Conservation (phyloP, 192 early-diverging fungal genomes). For the Mortierella antarctica region DNA sequence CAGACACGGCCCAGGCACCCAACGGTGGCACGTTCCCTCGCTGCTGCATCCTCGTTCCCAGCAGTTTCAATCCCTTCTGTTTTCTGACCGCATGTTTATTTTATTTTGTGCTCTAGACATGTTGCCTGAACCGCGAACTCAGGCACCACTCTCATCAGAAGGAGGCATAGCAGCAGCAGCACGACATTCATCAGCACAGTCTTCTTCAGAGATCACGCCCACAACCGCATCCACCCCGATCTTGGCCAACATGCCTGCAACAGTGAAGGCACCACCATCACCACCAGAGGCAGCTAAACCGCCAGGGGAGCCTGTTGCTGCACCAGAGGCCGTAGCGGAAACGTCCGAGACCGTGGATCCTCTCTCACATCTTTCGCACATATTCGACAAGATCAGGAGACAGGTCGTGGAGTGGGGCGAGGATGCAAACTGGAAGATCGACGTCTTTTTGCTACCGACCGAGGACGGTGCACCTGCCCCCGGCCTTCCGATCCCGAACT, state of each 20-base stretch:
- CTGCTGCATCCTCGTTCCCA: too few species aligned
- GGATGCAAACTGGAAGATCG: conserved; percentile 53
- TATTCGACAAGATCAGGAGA: conserved; percentile 50
- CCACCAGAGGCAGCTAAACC: background rate
- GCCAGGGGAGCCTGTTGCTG: background rate
- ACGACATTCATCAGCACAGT: background rate
- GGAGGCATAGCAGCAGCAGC: background rate
- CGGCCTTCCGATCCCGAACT: background rate
- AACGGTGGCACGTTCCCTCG: too few species aligned
- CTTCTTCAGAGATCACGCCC: background rate
- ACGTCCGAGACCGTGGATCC: conserved; percentile 32
- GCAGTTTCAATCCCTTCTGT: too few species aligned
- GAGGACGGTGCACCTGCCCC: conserved; percentile 16
- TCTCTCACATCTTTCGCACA: conserved; percentile 37
- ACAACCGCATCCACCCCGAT: background rate
- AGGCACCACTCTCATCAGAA: background rate
- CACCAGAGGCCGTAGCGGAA: conserved; percentile 2
- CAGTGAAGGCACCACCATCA: background rate
- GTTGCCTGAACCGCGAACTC: background rate
- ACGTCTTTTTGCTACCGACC: conserved; percentile 48
- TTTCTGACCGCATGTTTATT: too few species aligned
- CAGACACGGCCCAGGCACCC: too few species aligned
- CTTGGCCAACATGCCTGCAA: background rate
- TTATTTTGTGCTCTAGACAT: too few species aligned
- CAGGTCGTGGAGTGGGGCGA: conserved; percentile 54